These are phyloP conservation scores for Coriolopsis trogii DNA, from an alignment of 1,284 basidiomycete species.

Conservation along the genomic window DNA sequence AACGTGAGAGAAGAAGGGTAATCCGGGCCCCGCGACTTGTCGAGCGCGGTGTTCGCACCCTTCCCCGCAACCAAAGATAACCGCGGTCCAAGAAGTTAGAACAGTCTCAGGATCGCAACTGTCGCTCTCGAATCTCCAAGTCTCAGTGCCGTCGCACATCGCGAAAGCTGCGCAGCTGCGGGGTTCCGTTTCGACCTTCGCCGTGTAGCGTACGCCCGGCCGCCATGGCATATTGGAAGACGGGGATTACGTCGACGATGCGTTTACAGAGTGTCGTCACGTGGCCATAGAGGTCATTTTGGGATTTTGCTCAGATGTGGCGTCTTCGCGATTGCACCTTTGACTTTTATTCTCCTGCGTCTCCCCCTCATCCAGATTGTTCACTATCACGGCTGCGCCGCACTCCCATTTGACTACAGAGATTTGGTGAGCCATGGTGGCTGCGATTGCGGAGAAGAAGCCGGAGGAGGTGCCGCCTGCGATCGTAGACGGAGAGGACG, in stretches of 20 bases:
- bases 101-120: too few species aligned
- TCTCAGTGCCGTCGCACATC: too few species aligned
- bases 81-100: too few species aligned
- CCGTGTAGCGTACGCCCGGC: too few species aligned
- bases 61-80: neutral
- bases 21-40: neutral
- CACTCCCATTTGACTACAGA: too few species aligned
- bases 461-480: conserved; percentile 26
- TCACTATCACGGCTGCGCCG: too few species aligned
- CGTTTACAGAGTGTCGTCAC: neutral
- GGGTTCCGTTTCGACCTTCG: too few species aligned
- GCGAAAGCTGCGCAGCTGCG: too few species aligned
- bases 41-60: neutral
- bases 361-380: too few species aligned
- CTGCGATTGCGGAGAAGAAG: conserved; percentile 22
- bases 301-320: neutral
- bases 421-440: conserved; percentile 17
- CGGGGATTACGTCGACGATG: too few species aligned
- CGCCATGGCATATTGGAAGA: too few species aligned
- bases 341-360: neutral
- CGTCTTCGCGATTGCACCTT: neutral
- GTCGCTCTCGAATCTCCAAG: too few species aligned
- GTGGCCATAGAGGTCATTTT: neutral
- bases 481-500: conserved; percentile 30
- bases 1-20: neutral